These are phyloP conservation scores for Petunia axillaris DNA, from an alignment of 257 asterid genomes.

Conservation along the genomic window DNA sequence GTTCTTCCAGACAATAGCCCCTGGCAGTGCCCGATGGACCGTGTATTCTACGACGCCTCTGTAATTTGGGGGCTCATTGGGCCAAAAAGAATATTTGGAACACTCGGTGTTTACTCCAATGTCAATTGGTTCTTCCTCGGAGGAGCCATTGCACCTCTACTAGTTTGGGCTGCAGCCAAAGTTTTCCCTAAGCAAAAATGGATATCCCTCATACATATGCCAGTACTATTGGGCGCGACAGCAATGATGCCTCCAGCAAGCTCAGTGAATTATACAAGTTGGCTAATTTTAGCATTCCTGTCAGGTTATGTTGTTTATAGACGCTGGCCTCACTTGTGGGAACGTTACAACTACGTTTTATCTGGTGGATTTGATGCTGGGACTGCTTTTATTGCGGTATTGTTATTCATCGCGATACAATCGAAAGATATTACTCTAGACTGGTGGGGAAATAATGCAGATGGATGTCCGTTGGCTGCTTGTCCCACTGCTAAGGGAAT, in stretches of 20 bases:
- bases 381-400: slow-evolving; percentile 49
- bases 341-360: slow-evolving; percentile 53
- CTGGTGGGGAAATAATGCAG: slow-evolving; percentile 66
- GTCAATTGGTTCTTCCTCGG: slow-evolving; percentile 62
- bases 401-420: slow-evolving; percentile 42
- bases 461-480: slow-evolving; percentile 56
- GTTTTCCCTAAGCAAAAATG: slow-evolving; percentile 45
- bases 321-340: slow-evolving; percentile 51
- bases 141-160: slow-evolving; percentile 49
- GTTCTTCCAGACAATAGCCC: slow-evolving; percentile 44
- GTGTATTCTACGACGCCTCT: slow-evolving; percentile 56
- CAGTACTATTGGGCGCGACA: slow-evolving; percentile 51
- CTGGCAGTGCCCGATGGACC: slow-evolving; percentile 60
- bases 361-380: slow-evolving; percentile 73
- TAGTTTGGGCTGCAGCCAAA: slow-evolving; percentile 47
- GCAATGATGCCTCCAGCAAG: slow-evolving; percentile 61
- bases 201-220: slow-evolving; percentile 51
- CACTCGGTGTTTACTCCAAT: slow-evolving; percentile 45
- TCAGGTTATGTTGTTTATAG: slow-evolving; percentile 51
- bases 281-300: slow-evolving; percentile 46
- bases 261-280: slow-evolving; percentile 58
- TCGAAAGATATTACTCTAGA: slow-evolving; percentile 23
- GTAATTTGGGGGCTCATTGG: slow-evolving; percentile 72
- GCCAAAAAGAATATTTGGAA: slow-evolving; percentile 57
- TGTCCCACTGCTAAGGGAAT: slow-evolving; percentile 64